Evolutionary conservation across 306 rosid genomes (phyloP), one percentile per base, ranked within the genome.

Genomic region (Sindora glabra): DNA sequence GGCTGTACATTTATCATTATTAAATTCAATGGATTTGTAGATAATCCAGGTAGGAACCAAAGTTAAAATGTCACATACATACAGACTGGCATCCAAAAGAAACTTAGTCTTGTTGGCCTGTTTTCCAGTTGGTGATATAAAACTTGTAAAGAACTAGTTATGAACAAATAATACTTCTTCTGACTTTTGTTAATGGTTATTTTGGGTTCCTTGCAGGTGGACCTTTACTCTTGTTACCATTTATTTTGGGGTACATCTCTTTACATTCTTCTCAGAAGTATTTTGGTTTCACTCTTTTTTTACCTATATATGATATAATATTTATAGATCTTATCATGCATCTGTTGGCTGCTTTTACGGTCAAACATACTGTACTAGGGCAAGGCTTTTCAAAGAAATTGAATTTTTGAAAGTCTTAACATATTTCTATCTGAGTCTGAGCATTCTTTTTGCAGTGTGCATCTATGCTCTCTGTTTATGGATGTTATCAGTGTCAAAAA

Each of bases 201-300:
- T 68, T 44, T 79, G 67, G 37, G 44, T 69, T 70, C 53, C 77
- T 69, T 53, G 68, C 90, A 86, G 95, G 73, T 84, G 94, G 94
- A 86, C 95, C 39, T 84, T 72, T 77, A 78, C 90, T 66, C 62
- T 76, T 60, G 79, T 90, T 58, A 82, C 88, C 44, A 46, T 84
- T 57, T 84, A 86, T 65, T 90, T 90, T 70, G 88, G 72, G 88
- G 95, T 90, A 82, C 3, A 67, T 17, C 60, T 65, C 38, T 63
- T 65, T 63, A 30, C 53, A 34, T 69, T 47, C 70, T 24, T 48
- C 59, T 62, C 10, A 15, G 49, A 40, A 52, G 64, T 41, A 45
- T 68, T 46, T 1, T 11, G 16, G 8, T 30, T 21, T 62, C 33
- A 59, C 13, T 10, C 36, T 21, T 62, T 19, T 55, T 47, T 48